Percentiles rank a stretch among this genome's conserved stretches.
phyloP scores from a whole-genome alignment of 805 yeast species.

The Limtongozyma cylindracea region DNA sequence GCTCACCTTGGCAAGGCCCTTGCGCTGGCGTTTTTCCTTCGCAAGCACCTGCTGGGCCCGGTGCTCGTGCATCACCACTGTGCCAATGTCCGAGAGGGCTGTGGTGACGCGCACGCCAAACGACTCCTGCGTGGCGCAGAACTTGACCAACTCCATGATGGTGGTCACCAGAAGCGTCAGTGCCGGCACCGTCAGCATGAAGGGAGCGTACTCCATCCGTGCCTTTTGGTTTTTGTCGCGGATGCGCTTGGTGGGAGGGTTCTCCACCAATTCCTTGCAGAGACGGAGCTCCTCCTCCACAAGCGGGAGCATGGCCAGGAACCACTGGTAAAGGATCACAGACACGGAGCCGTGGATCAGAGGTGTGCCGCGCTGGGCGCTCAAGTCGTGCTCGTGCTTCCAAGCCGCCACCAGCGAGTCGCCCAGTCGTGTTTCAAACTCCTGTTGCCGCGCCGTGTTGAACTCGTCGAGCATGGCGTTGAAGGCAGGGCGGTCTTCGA shows the following conservation, averaged over 20 bases:
- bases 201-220: conserved; percentile 51
- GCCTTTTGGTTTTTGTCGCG: conserved; percentile 9
- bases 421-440: conserved; percentile 52
- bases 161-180: conserved; percentile 69
- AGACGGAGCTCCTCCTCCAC: conserved; percentile 38
- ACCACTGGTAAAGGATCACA: conserved; percentile 69
- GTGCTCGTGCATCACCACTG: conserved; percentile 66
- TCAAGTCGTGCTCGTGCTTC: conserved; percentile 58
- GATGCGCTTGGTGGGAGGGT: not conserved
- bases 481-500: conserved; percentile 19
- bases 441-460: conserved; percentile 54
- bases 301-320: conserved; percentile 41
- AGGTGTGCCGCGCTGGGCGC: conserved; percentile 29
- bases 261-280: conserved; percentile 17
- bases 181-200: conserved; percentile 41
- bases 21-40: conserved; percentile 26
- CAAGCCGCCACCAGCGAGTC: conserved; percentile 78
- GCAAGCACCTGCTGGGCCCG: conserved; percentile 39
- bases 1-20: conserved; percentile 6
- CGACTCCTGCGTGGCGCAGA: conserved; percentile 52
- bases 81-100: conserved; percentile 62
- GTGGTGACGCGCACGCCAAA: conserved; percentile 66
- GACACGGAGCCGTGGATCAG: conserved; percentile 35
- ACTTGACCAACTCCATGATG: conserved; percentile 54
- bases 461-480: conserved; percentile 41